phyloP scores from a whole-genome alignment of 1,139 yeast genomes.

The Lizanozyma gosingica region DNA sequence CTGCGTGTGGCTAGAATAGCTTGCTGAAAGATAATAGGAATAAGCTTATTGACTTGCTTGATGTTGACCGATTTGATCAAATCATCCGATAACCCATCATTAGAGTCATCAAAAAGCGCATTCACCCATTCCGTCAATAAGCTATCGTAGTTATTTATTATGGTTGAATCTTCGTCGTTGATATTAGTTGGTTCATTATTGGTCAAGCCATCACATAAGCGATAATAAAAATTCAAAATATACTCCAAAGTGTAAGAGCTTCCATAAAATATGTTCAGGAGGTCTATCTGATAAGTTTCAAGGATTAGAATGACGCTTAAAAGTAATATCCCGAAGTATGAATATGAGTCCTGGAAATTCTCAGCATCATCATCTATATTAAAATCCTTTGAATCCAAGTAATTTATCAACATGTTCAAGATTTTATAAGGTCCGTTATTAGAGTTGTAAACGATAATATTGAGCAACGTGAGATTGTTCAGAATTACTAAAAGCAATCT shows the following conservation, averaged over 20 bases:
- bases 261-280: constrained; percentile 15
- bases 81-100: constrained; percentile 83
- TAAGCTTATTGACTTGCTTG: constrained; percentile 57
- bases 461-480: constrained; percentile 19
- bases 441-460: constrained; percentile 21
- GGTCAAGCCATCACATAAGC: constrained; percentile 26
- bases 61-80: constrained; percentile 59
- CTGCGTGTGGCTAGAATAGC: constrained; percentile 54
- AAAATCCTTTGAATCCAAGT: constrained; percentile 27
- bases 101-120: constrained; percentile 61
- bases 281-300: constrained; percentile 35
- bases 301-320: constrained; percentile 40
- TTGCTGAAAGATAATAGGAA: constrained; percentile 70
- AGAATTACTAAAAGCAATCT: constrained; percentile 25
- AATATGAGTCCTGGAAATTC: constrained; percentile 60
- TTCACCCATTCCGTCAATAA: constrained; percentile 69
- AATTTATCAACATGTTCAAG: constrained; percentile 21
- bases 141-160: constrained; percentile 29
- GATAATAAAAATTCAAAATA: constrained; percentile 24
- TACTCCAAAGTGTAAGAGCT: constrained; percentile 27
- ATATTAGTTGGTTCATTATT: constrained; percentile 8
- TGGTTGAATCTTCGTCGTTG: constrained; percentile 22
- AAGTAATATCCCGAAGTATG: constrained; percentile 55
- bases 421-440: constrained; percentile 15
- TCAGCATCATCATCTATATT: constrained; percentile 39